phyloP scores from a whole-genome alignment of 202 grass and related monocot genomes.

The Zizania palustris region DNA sequence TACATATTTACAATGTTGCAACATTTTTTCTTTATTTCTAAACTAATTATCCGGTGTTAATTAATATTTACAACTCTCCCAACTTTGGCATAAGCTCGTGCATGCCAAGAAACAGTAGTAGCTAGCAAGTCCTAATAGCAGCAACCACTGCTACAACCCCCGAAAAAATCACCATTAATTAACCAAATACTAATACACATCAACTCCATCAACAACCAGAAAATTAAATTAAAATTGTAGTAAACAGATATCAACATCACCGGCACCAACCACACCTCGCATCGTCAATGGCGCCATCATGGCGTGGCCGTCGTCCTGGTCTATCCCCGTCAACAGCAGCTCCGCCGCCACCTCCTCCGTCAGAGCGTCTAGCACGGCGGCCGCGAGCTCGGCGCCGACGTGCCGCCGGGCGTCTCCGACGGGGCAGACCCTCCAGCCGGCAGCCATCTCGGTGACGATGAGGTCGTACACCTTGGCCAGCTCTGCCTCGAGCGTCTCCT shows the following conservation, averaged over 20 bases:
- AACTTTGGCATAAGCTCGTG: background rate
- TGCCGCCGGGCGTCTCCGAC: background rate
- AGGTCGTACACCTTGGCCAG: background rate
- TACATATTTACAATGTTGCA: background rate
- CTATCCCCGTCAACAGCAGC: background rate
- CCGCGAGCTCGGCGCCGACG: slow-evolving; percentile 27
- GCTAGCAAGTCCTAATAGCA: background rate
- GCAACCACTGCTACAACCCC: background rate
- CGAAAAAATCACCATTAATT: background rate
- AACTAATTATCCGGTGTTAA: background rate
- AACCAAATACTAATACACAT: slow-evolving; percentile 23
- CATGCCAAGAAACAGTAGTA: background rate
- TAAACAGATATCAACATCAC: background rate
- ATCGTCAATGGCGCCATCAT: background rate
- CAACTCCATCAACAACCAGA: background rate
- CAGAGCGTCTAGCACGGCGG: slow-evolving; percentile 35
- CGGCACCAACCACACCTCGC: background rate
- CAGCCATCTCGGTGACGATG: slow-evolving; percentile 12
- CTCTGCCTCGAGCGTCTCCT: background rate
- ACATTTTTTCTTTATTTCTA: background rate
- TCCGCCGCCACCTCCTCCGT: slow-evolving; percentile 42
- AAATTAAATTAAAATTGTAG: background rate
- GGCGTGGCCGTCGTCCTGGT: background rate
- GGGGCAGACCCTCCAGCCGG: background rate
- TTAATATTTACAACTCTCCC: background rate